phyloP scores from a whole-genome alignment of 495 filamentous ascomycete genomes.

The Copromyces sp. region DNA sequence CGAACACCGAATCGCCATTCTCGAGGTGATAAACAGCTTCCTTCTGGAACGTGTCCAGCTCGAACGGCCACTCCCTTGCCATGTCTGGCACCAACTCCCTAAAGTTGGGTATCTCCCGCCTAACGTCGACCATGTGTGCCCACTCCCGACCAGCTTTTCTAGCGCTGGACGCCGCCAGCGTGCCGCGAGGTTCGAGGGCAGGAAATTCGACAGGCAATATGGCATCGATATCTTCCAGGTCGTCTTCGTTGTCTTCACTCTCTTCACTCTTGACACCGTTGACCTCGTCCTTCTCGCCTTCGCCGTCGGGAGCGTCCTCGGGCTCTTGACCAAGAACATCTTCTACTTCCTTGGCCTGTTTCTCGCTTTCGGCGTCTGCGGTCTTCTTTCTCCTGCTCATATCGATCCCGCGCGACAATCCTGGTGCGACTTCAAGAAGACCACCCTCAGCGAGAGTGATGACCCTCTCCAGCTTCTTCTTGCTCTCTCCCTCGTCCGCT shows the following conservation, averaged over 20 bases:
- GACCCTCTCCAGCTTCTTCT: slow-evolving; percentile 58
- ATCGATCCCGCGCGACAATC: slow-evolving; percentile 67
- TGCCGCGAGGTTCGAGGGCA: slow-evolving; percentile 72
- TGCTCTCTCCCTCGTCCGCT: slow-evolving; percentile 28
- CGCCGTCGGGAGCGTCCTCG: slow-evolving; percentile 36
- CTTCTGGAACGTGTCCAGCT: slow-evolving; percentile 96
- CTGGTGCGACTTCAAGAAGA: slow-evolving; percentile 73
- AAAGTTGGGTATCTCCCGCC: slow-evolving; percentile 84
- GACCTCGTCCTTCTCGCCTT: slow-evolving; percentile 33
- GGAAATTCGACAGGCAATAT: slow-evolving; percentile 91
- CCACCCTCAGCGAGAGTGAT: slow-evolving; percentile 74
- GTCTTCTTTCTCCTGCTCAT: slow-evolving; percentile 54
- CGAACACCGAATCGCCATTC: slow-evolving; percentile 93
- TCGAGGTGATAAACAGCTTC: slow-evolving; percentile 97
- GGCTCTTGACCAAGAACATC: slow-evolving; percentile 62
- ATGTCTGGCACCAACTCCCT: slow-evolving; percentile 87
- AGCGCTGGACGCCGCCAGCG: slow-evolving; percentile 58
- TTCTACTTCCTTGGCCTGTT: slow-evolving; percentile 62
- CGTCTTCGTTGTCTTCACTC: slow-evolving; percentile 35
- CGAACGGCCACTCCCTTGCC: slow-evolving; percentile 93
- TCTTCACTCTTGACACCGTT: slow-evolving; percentile 41
- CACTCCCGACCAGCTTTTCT: slow-evolving; percentile 75
- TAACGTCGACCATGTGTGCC: slow-evolving; percentile 96
- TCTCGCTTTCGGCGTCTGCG: slow-evolving; percentile 34
- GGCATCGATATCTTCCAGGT: slow-evolving; percentile 76